Evolutionary conservation across 2,329 filamentous ascomycete genomes (phyloP).

Genomic region (Pseudonectria foliicola): DNA sequence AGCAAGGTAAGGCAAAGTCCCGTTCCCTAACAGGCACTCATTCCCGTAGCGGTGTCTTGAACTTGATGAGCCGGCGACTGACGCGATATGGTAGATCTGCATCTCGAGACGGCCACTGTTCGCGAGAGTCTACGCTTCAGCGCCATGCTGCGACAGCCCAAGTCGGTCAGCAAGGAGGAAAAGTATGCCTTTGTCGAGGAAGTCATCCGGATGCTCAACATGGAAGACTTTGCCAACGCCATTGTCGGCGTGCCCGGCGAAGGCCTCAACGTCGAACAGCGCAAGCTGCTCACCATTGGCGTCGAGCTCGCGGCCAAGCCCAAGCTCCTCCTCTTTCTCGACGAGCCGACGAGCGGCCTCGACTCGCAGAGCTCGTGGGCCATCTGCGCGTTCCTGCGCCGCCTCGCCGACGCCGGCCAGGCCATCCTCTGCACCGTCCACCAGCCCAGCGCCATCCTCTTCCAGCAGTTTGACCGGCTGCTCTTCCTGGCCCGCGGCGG

Average conservation of each 20-base stretch:
- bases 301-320: slow-evolving; percentile 51
- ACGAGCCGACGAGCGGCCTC: slow-evolving; percentile 55
- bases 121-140: slow-evolving; percentile 48
- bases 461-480: slow-evolving; percentile 51
- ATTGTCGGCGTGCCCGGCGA: slow-evolving; percentile 57
- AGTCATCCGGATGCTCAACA: slow-evolving; percentile 59
- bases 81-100: slow-evolving; percentile 50
- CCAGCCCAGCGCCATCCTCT: slow-evolving; percentile 46
- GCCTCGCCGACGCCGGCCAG: slow-evolving; percentile 49
- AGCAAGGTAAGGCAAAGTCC: slow-evolving; percentile 43
- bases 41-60: too few species aligned
- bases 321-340: slow-evolving; percentile 53
- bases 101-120: slow-evolving; percentile 48
- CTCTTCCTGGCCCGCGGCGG: slow-evolving; percentile 59
- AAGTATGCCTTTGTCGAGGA: slow-evolving; percentile 57
- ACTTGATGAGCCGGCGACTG: too few species aligned
- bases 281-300: slow-evolving; percentile 57
- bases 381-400: slow-evolving; percentile 54
- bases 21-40: neutral
- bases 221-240: slow-evolving; percentile 60
- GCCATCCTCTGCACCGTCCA: slow-evolving; percentile 50
- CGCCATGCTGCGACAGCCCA: slow-evolving; percentile 51
- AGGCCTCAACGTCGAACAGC: slow-evolving; percentile 54
- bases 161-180: slow-evolving; percentile 44
- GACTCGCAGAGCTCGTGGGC: slow-evolving; percentile 59